A percentile compares a stretch with the other conserved stretches of the same genome.
Conservation (phyloP, 176 grass and related monocot genomes). For the Eragrostis curvula region DNA sequence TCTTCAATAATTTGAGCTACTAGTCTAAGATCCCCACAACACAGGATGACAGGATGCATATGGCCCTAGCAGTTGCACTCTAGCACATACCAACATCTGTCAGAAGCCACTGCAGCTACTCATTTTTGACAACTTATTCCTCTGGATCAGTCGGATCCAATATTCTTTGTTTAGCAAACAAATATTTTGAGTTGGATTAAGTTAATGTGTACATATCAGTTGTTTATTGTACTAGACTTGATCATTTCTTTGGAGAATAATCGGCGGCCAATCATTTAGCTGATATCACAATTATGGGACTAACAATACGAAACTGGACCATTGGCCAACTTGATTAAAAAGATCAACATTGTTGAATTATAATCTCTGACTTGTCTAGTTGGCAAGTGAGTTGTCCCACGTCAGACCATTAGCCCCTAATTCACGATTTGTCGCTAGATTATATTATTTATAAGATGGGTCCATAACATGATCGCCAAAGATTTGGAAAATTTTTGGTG, state of each 20-base stretch:
- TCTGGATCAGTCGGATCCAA: background rate
- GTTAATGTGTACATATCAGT: background rate
- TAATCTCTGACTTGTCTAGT: background rate
- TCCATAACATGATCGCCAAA: constrained; percentile 28
- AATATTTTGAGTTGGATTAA: background rate
- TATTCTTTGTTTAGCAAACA: background rate
- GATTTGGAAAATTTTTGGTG: constrained; percentile 29
- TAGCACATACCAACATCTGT: constrained; percentile 33
- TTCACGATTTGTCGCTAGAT: background rate
- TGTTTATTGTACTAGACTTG: background rate
- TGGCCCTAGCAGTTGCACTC: constrained; percentile 16
- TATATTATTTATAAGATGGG: background rate
- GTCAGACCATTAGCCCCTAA: background rate
- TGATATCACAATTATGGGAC: background rate
- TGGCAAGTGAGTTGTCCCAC: background rate
- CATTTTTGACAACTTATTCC: constrained; percentile 18
- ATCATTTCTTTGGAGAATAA: background rate
- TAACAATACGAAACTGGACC: background rate
- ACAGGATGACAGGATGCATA: constrained; percentile 22
- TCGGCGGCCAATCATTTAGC: background rate
- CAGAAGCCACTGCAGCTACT: constrained; percentile 18
- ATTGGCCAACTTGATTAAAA: constrained; percentile 1
- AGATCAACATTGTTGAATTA: constrained; percentile 25
- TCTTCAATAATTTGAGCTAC: constrained; percentile 55
- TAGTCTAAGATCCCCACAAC: constrained; percentile 30